Evolutionary conservation across 805 yeast genomes (phyloP).

Genomic region (Sugiyamaella lignohabitans): DNA sequence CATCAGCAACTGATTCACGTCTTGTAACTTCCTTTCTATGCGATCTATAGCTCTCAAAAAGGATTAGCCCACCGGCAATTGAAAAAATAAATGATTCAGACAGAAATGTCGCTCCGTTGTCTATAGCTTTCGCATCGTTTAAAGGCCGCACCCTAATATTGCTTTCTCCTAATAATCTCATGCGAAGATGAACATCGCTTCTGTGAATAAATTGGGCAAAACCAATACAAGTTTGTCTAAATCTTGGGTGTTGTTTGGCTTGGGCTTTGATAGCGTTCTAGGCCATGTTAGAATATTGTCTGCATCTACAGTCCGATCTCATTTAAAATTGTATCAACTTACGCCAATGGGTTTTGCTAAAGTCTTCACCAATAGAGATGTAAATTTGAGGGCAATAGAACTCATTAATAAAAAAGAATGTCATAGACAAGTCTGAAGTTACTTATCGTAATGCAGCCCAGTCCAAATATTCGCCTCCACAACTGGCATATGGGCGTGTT

Average conservation of each 20-base stretch:
- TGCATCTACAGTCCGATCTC: slow-evolving; percentile 25
- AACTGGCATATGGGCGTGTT: too few relatives aligned
- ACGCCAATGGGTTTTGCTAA: slow-evolving; percentile 70
- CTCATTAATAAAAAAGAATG: too few relatives aligned
- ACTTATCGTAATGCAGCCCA: too few relatives aligned
- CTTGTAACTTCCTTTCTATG: slow-evolving; percentile 56
- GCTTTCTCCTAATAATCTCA: slow-evolving; percentile 51
- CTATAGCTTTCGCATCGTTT: slow-evolving; percentile 76
- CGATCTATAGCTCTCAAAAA: slow-evolving; percentile 65
- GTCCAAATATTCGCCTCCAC: too few relatives aligned
- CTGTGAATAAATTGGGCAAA: slow-evolving; percentile 69
- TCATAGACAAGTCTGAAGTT: too few relatives aligned
- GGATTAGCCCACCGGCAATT: slow-evolving; percentile 70
- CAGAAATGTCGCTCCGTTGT: slow-evolving; percentile 70
- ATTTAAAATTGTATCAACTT: background rate
- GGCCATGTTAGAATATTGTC: slow-evolving; percentile 12
- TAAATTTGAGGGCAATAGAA: slow-evolving; percentile 66
- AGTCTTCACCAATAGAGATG: slow-evolving; percentile 65
- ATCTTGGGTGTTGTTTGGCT: slow-evolving; percentile 64
- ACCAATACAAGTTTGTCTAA: slow-evolving; percentile 54
- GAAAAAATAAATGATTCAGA: slow-evolving; percentile 72
- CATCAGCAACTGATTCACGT: slow-evolving; percentile 64
- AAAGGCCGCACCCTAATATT: slow-evolving; percentile 61
- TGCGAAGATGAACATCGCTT: slow-evolving; percentile 56
- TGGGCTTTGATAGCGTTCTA: slow-evolving; percentile 57